Evolutionary conservation across 2,329 filamentous ascomycete genomes (phyloP).

Genomic region (Alternaria sp.): DNA sequence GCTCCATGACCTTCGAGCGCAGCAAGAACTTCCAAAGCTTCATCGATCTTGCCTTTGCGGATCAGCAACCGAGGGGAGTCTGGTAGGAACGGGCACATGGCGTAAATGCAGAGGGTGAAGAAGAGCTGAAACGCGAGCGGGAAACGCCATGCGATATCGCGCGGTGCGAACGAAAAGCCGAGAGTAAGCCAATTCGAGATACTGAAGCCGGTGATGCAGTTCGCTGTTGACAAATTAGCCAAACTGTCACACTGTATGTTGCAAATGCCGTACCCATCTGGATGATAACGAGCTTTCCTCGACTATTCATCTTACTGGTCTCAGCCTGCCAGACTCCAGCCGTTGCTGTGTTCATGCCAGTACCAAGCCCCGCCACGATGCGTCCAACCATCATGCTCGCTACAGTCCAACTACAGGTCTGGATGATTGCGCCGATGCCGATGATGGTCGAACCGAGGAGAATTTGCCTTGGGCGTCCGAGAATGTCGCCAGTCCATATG

Average conservation of each 20-base stretch:
- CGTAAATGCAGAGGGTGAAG: slow-evolving; percentile 63
- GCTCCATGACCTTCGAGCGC: slow-evolving; percentile 49
- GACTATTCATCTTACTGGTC: slow-evolving; percentile 54
- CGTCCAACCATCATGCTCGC: slow-evolving; percentile 49
- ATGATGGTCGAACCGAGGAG: slow-evolving; percentile 61
- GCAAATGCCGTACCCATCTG: slow-evolving; percentile 42
- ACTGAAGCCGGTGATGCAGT: slow-evolving; percentile 53
- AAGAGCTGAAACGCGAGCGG: slow-evolving; percentile 64
- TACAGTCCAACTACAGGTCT: slow-evolving; percentile 46
- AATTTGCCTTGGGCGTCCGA: slow-evolving; percentile 64
- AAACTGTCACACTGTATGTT: too few species aligned
- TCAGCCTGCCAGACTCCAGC: slow-evolving; percentile 57
- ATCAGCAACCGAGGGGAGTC: slow-evolving; percentile 58
- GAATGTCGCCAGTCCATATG: slow-evolving; percentile 61
- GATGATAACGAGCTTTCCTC: slow-evolving; percentile 56
- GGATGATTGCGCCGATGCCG: slow-evolving; percentile 46
- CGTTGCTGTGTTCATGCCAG: slow-evolving; percentile 59
- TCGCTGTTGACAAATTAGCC: slow-evolving; percentile 31
- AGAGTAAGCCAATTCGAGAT: slow-evolving; percentile 54
- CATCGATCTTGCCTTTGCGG: slow-evolving; percentile 58
- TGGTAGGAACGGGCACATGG: slow-evolving; percentile 54
- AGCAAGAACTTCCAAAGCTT: slow-evolving; percentile 45
- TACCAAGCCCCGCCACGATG: slow-evolving; percentile 54
- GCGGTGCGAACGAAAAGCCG: slow-evolving; percentile 50
- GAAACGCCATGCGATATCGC: slow-evolving; percentile 51